A percentile compares a stretch with the other conserved stretches of the same genome.
phyloP scores from a whole-genome alignment of 2,329 filamentous ascomycete species.

The Ophiostoma himal-ulmi region DNA sequence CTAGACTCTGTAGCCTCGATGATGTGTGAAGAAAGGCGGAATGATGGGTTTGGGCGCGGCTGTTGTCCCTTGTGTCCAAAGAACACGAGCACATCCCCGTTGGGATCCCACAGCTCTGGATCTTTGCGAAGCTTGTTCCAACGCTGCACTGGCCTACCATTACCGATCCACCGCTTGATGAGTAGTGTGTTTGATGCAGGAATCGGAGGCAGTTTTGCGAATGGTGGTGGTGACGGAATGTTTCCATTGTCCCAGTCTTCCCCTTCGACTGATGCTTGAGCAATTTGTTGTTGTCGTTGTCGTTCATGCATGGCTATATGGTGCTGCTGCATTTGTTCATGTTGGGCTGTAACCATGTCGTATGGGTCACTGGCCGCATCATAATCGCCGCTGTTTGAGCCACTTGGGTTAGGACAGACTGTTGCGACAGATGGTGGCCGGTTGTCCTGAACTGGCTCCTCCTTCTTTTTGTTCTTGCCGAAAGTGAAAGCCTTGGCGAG shows the following conservation, averaged over 20 bases:
- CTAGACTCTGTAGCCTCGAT: slow-evolving; percentile 53
- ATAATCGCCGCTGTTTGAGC: slow-evolving; percentile 17
- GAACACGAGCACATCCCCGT: slow-evolving; percentile 55
- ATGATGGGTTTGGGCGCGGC: slow-evolving; percentile 46
- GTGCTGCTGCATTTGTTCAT: slow-evolving; percentile 22
- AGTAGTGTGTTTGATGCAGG: slow-evolving; percentile 36
- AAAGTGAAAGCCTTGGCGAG: slow-evolving; percentile 51
- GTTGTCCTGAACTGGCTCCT: slow-evolving; percentile 29
- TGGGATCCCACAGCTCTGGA: slow-evolving; percentile 55
- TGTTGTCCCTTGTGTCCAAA: slow-evolving; percentile 43
- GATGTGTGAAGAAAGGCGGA: slow-evolving; percentile 53
- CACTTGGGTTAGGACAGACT: slow-evolving; percentile 30
- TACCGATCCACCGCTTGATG: slow-evolving; percentile 50
- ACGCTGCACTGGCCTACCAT: slow-evolving; percentile 42
- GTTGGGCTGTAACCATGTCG: slow-evolving; percentile 15
- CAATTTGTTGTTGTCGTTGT: slow-evolving; percentile 20
- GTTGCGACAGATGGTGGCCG: slow-evolving; percentile 36
- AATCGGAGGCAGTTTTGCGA: slow-evolving; percentile 40
- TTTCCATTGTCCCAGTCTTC: slow-evolving; percentile 27
- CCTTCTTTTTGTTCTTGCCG: slow-evolving; percentile 41
- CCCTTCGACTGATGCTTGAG: slow-evolving; percentile 23
- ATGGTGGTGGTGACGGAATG: slow-evolving; percentile 38
- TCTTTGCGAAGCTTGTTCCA: slow-evolving; percentile 57
- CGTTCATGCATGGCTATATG: slow-evolving; percentile 2
- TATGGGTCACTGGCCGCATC: not conserved